phyloP scores from a whole-genome alignment of 2,329 filamentous ascomycete species.

The Mariannaea sp. region DNA sequence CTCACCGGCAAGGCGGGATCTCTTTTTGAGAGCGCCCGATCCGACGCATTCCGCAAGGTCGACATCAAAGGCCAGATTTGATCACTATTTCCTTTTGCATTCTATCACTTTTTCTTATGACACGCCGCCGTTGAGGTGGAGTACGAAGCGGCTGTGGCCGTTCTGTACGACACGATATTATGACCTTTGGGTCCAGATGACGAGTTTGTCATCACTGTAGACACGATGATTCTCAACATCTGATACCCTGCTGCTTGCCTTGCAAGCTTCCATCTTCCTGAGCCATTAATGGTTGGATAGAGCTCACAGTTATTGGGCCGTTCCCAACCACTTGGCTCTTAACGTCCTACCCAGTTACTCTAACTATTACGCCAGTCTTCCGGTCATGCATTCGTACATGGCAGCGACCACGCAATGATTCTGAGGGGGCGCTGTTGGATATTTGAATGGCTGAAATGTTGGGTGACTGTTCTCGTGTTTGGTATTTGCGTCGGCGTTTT shows the following conservation, averaged over 20 bases:
- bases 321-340: conserved; percentile 15
- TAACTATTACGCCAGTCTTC: conserved; percentile 29
- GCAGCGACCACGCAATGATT: conserved; percentile 13
- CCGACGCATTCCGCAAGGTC: conserved; percentile 79
- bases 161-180: conserved; percentile 27
- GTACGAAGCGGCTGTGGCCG: conserved; percentile 19
- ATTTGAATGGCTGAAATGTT: conserved; percentile 27
- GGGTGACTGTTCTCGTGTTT: conserved; percentile 11
- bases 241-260: conserved; percentile 35
- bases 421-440: conserved; percentile 21
- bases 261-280: conserved; percentile 20
- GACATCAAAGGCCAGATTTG: conserved; percentile 98
- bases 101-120: conserved; percentile 2
- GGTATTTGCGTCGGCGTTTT: conserved; percentile 8
- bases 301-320: conserved; percentile 2
- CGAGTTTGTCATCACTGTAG: conserved; percentile 29
- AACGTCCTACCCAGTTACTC: conserved; percentile 33
- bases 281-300: conserved; percentile 10
- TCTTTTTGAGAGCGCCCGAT: conserved; percentile 75
- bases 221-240: conserved; percentile 29
- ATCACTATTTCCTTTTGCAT: conserved; percentile 38
- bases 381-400: conserved; percentile 7
- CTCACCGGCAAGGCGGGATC: conserved; percentile 72
- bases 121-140: conserved; percentile 16
- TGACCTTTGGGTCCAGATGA: conserved; percentile 29